Conservation (phyloP, 2,329 filamentous ascomycete species). For the Pseudogymnoascus sp. region DNA sequence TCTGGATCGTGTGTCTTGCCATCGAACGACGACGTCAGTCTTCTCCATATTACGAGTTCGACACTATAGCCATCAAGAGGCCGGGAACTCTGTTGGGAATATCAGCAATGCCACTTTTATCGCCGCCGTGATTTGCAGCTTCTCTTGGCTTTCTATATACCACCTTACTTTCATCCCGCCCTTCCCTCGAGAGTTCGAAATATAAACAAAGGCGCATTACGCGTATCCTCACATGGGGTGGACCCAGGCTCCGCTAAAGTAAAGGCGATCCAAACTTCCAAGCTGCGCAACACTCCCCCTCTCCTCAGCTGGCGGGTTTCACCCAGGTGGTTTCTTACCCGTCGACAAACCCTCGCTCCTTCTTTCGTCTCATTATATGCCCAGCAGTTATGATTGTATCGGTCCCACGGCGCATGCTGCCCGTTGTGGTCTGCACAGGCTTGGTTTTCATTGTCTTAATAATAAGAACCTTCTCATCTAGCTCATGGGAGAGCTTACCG, state of each 20-base stretch:
- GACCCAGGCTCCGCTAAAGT: slow-evolving; percentile 10
- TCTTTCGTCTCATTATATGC: neutral
- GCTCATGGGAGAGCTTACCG: slow-evolving; percentile 12
- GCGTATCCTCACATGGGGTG: slow-evolving; percentile 5
- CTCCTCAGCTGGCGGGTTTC: neutral
- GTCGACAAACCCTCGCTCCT: neutral
- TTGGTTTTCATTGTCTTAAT: neutral
- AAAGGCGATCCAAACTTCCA: slow-evolving; percentile 11
- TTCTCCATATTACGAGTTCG: slow-evolving; percentile 4
- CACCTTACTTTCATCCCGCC: neutral
- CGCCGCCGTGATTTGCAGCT: neutral
- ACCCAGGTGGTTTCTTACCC: neutral
- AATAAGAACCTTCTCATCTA: neutral
- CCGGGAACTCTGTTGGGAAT: neutral
- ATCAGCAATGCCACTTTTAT: slow-evolving; percentile 2
- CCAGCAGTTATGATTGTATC: neutral
- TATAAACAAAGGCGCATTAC: slow-evolving; percentile 1
- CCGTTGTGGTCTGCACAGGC: slow-evolving; percentile 5
- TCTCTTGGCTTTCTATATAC: neutral
- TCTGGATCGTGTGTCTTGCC: slow-evolving; percentile 6
- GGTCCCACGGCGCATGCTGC: slow-evolving; percentile 8
- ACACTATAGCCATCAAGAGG: neutral
- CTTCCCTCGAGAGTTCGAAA: neutral
- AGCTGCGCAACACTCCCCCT: neutral
- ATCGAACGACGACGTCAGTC: slow-evolving; percentile 10